Evolutionary conservation across 768 basidiomycete genomes (phyloP).

Genomic region (Ephemerocybe angulata): DNA sequence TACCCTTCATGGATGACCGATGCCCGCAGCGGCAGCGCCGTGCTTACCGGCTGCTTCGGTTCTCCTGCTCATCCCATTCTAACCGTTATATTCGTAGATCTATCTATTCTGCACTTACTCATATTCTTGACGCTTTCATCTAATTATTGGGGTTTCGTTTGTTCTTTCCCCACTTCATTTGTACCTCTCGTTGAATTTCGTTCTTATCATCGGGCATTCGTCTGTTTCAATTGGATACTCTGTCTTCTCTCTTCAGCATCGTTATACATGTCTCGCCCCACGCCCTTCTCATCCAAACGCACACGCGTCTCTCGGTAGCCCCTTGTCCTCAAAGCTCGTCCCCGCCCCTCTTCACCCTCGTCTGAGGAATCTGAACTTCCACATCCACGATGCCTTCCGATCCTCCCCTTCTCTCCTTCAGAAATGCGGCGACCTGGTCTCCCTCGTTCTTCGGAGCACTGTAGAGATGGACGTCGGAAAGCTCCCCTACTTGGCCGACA

Average conservation of each 20-base stretch:
- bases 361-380: neutral
- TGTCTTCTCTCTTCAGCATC: too few species aligned
- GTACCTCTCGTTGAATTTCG: too few species aligned
- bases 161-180: too few species aligned
- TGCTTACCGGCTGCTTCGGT: too few species aligned
- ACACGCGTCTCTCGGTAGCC: neutral
- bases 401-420: conserved; percentile 3
- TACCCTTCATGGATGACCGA: neutral
- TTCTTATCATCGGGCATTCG: too few species aligned
- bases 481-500: conserved; percentile 17
- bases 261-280: neutral
- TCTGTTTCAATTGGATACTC: too few species aligned
- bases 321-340: neutral
- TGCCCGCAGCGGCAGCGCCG: too few species aligned
- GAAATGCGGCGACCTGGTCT: conserved; percentile 1
- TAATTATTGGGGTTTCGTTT: too few species aligned
- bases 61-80: too few species aligned
- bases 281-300: neutral
- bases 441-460: conserved; percentile 13
- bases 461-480: conserved; percentile 16
- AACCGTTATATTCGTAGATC: too few species aligned
- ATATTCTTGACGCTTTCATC: too few species aligned
- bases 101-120: too few species aligned
- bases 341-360: conserved; percentile 1
- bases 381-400: conserved; percentile 6